phyloP scores from a whole-genome alignment of 108 stramenopile species.

The Fragilariopsis cylindrus region DNA sequence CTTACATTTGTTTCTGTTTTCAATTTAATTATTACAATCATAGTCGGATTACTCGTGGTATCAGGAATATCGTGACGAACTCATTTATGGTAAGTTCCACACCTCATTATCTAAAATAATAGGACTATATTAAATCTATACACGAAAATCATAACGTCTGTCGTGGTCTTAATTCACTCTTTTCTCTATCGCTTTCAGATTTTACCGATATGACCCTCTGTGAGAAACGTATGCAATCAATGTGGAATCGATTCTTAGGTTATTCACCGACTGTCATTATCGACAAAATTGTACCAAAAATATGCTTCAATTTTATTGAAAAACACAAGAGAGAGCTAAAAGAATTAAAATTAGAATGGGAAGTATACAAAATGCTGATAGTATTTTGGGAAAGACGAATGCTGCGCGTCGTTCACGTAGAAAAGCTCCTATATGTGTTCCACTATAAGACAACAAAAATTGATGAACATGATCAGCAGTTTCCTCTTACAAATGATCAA shows the following conservation, averaged over 20 bases:
- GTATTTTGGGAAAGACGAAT: conserved; percentile 1
- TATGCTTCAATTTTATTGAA: background rate
- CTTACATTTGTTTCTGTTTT: too few relatives aligned
- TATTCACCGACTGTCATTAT: background rate
- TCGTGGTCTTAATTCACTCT: too few relatives aligned
- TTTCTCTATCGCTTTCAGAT: background rate
- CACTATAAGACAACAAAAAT: background rate
- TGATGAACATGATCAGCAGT: too few relatives aligned
- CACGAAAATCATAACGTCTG: too few relatives aligned
- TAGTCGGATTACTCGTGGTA: conserved; percentile 2
- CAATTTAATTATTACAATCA: too few relatives aligned
- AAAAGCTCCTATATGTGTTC: background rate
- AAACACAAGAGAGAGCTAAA: background rate
- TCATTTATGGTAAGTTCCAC: background rate
- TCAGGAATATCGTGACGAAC: conserved; percentile 11
- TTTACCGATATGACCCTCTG: background rate
- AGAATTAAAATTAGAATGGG: conserved; percentile 3
- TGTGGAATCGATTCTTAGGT: conserved; percentile 12
- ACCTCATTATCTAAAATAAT: too few relatives aligned
- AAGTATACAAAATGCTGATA: background rate
- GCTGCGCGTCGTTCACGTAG: conserved; percentile 3
- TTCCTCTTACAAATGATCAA: background rate
- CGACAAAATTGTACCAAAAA: background rate
- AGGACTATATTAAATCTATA: too few relatives aligned
- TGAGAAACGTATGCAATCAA: background rate